Evolutionary conservation across 352 stramenopile species (phyloP), one percentile per base, ranked within the genome.

Genomic region (Globisporangium middletonii): DNA sequence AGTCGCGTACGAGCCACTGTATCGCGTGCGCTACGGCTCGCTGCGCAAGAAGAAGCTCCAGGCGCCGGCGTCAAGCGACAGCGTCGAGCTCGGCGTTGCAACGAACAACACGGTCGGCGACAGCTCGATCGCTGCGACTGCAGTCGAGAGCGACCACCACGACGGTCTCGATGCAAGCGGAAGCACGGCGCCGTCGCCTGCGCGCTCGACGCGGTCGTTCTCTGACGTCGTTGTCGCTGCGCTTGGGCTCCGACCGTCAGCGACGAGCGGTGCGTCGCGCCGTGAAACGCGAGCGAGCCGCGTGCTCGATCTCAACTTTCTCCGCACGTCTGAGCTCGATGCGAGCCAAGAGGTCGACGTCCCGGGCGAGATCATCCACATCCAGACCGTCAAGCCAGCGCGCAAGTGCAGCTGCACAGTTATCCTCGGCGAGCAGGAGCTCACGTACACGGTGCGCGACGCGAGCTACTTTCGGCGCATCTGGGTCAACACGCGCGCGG

Each of bases 381-480:
- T 92, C 35, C 57, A 79, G 53, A 86, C 82, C 0, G 72, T 73
- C 5, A 73, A 76, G 38, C 63, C 72, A 30, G 74, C 79, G 27
- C 75, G 82, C 42, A 60, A 69, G 30, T 92, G 79, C 58, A 69
- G 79, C 45, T 92, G 79, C 63, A 88, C 78, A 0, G 57, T 86
- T 50, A 63, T 89, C 27, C 47, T 85, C 16, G 82, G 82, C 52
- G 75, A 86, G 53, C 79, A 89, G 59, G 72, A 83, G 53, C 67
- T 92, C 41, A 73, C 83, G 64, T 92, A 89, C 59, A 86, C 78
- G 12, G 49, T 87, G 37, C 79, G 78, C 7, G 75, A 89, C 41
- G 75, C 79, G 4, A 75, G 69, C 48, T 79, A 83, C 57, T 92
- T 92, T 57, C 79, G 80, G 11, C 75, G 77, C 44, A 87, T 92